Base-by-base conservation (phyloP, 441 rosid genomes). In the Populus hybrid region DNA sequence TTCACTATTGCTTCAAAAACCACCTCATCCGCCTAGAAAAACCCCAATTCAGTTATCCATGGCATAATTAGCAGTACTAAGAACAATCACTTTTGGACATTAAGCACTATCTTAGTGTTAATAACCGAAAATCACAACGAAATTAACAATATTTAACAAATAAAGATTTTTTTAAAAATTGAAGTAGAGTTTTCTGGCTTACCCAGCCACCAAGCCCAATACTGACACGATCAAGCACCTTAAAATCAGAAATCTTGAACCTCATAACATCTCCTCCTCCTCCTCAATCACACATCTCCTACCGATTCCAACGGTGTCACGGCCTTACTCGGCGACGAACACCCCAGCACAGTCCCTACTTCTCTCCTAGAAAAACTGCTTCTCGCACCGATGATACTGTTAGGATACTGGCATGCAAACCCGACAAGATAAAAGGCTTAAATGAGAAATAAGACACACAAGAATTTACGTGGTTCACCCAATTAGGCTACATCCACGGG, bases 161-260 rank as follows among this genome's bases (percentile, higher is more conserved):
- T 34, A 12, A 30, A 14, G 9, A 2, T 36, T 64, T 6, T 65
- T n/a, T 14, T 7, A 64, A 3, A 28, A 20, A 28, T 69, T 18
- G 9, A 46, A 36, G 30, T 16, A 0, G 59, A 50, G 2, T 16
- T 50, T 50, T 59, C 61, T 64, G 34, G 59, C 85, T 69, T 90
- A 93, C 99, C 95, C 95, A 81, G 23, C 97, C 97, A 10, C 93
- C 90, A 80, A 94, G 95, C 81, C 99, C 99, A 65, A 86, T 70
- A 79, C 98, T 96, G 79, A 94, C 95, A 68, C 86, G 86, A 81
- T 93, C 90, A 80, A 93, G 93, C 74, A 93, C 78, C 85, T 84
- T 84, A 76, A 94, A 92, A 85, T 94, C 97, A 69, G 92, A 85
- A 93, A 88, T 88, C 83, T 81, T 83, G 84, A 96, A 94, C 89